Evolutionary conservation across 2,329 filamentous ascomycete species (phyloP), one percentile per base, ranked within the genome.

Genomic region (Fusarium setosum): DNA sequence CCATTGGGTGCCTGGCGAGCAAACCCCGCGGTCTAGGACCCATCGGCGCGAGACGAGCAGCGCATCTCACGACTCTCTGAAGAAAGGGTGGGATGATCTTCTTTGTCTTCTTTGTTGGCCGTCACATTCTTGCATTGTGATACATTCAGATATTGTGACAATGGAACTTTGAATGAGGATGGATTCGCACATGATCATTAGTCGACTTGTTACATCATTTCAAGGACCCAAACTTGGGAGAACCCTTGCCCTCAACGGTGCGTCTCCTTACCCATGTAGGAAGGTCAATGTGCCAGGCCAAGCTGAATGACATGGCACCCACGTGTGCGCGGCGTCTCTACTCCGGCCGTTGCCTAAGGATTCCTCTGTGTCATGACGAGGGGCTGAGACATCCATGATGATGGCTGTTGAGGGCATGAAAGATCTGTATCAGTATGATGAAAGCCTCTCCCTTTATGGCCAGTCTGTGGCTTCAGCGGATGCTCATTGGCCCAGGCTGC

Each of bases 21-120:
- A 50, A 44, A 47, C 64, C 62, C 64, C 64, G 60, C 60, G 64
- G 63, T 51, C 38, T 64, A 61, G 23, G 50, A 35, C 60, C 26
- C 59, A 51, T 52, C 35, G 58, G 18, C 26, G 29, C 26, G 29
- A 60, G 61, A 51, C 59, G 53, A 31, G 20, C 57, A 56, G 12
- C 38, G n/a, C 44, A 32, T 18, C 21, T 47, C 37, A 26, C 24
- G 32, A 20, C 31, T 4, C 29, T 29, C 31, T 23, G 31, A 6
- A 20, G 17, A 38, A 15, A 49, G 17, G 44, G 18, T 17, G 23
- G 32, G 34, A 24, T 35, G 24, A 5, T 31, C n/a, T 23, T 31
- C 34, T 51, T 53, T 32, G 37, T 53, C 49, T 34, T 53, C 23
- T 29, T 24, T 20, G 48, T 51, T 40, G n/a, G 21, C 32, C 21